Percentiles rank a stretch among this genome's conserved stretches.
phyloP scores from a whole-genome alignment of 345 rosid genomes.

The Orychophragmus violaceus region DNA sequence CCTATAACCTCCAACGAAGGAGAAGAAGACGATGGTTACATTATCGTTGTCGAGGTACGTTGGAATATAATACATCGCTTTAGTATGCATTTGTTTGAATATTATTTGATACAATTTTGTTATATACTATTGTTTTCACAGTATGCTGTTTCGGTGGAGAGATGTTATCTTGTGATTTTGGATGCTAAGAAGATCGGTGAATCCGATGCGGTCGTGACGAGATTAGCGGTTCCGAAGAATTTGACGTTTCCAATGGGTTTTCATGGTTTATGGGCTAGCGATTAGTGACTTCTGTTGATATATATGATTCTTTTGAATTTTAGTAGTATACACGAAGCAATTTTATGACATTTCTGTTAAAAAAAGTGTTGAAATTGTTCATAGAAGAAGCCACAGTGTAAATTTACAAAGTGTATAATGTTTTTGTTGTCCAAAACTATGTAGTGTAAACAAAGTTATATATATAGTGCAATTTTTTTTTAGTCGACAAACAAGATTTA shows the following conservation, averaged over 20 bases:
- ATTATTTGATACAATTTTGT: not conserved
- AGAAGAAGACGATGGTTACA: conserved; percentile 60
- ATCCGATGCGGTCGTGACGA: conserved; percentile 53
- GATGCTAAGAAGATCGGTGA: conserved; percentile 72
- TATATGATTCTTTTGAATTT: not conserved
- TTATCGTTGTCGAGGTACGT: conserved; percentile 74
- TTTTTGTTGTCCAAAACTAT: not conserved
- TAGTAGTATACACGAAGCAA: not conserved
- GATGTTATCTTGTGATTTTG: conserved; percentile 71
- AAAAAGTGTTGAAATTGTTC: not conserved
- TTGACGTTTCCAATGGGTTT: conserved; percentile 83
- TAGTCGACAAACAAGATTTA: too few species aligned
- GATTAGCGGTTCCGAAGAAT: conserved; percentile 73
- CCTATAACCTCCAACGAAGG: conserved; percentile 30
- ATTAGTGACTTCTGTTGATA: not conserved
- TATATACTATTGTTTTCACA: conserved; percentile 13
- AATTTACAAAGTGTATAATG: not conserved
- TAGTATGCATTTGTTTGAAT: not conserved
- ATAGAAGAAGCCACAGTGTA: not conserved
- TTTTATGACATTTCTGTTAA: not conserved
- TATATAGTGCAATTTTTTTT: not conserved
- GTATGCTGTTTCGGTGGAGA: conserved; percentile 85
- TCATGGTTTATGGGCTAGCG: conserved; percentile 77
- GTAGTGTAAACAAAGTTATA: not conserved
- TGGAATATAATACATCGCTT: not conserved